Conservation (phyloP, 139 green algal genomes). For the Micromonas pusilla region DNA sequence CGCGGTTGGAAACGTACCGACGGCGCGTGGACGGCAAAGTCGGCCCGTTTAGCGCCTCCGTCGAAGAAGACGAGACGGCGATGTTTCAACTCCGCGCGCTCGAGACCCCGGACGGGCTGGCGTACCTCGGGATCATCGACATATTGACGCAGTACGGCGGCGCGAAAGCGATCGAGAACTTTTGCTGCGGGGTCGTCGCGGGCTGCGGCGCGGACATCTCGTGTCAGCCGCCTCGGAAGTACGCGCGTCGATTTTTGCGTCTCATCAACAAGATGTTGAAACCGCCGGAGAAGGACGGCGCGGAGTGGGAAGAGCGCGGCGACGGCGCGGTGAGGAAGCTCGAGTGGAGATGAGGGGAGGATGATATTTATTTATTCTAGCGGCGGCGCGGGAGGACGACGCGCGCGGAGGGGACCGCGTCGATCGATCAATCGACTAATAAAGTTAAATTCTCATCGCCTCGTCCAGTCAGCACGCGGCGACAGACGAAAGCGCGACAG, state of each 20-base stretch:
- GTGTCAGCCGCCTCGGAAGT: constrained; percentile 7
- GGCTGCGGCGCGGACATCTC: constrained; percentile 3
- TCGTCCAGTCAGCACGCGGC: no score
- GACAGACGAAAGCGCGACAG: no score
- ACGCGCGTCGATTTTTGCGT: constrained; percentile 5
- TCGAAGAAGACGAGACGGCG: not conserved
- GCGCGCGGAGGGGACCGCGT: no score
- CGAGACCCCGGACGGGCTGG: not conserved
- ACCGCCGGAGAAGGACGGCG: no score
- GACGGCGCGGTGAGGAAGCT: not conserved
- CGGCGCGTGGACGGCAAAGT: no score
- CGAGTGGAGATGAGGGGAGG: not conserved
- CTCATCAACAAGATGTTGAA: not conserved
- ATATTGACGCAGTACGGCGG: not conserved
- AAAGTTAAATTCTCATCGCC: no score
- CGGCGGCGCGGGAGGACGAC: no score
- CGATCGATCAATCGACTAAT: no score
- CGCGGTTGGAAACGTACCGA: no score
- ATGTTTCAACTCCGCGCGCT: constrained; percentile 6
- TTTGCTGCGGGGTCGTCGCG: not conserved
- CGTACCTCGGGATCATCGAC: constrained; percentile 21
- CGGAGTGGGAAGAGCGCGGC: not conserved
- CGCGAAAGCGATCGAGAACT: not conserved
- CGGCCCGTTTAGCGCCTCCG: not conserved
- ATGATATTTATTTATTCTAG: no score